Conservation (phyloP, 371 early-diverging fungal species). For the Catenaria anguillulae region DNA sequence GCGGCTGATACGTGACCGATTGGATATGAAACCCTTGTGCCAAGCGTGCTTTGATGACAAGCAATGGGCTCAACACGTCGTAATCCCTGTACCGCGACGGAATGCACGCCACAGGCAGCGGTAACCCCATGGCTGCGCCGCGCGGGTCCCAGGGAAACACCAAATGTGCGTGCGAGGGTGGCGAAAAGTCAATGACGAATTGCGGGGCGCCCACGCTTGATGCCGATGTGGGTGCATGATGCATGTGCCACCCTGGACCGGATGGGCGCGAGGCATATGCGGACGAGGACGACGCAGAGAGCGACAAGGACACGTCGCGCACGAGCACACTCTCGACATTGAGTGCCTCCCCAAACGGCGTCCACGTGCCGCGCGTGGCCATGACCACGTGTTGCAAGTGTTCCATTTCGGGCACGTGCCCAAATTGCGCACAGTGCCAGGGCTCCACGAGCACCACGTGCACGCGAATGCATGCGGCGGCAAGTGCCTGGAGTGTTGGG, state of each 20-base stretch:
- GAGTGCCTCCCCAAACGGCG: too few relatives aligned
- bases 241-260: too few relatives aligned
- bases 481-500: neutral
- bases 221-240: too few relatives aligned
- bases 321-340: neutral
- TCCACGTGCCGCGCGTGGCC: neutral
- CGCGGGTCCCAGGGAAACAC: constrained; percentile 66
- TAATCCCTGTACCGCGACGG: constrained; percentile 65
- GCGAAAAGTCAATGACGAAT: neutral
- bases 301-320: neutral
- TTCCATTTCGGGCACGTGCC: neutral
- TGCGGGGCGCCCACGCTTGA: neutral
- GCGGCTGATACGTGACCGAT: constrained; percentile 24
- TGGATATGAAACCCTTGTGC: constrained; percentile 67
- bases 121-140: constrained; percentile 31
- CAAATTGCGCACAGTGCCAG: neutral
- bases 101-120: constrained; percentile 60
- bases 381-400: neutral
- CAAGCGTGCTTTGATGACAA: constrained; percentile 53
- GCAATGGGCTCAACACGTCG: constrained; percentile 39
- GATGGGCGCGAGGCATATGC: too few relatives aligned
- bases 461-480: neutral
- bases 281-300: too few relatives aligned
- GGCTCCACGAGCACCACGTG: neutral
- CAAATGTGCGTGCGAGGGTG: neutral